phyloP scores from a whole-genome alignment of 164 flowering plant genomes.

The Brasenia schreberi region DNA sequence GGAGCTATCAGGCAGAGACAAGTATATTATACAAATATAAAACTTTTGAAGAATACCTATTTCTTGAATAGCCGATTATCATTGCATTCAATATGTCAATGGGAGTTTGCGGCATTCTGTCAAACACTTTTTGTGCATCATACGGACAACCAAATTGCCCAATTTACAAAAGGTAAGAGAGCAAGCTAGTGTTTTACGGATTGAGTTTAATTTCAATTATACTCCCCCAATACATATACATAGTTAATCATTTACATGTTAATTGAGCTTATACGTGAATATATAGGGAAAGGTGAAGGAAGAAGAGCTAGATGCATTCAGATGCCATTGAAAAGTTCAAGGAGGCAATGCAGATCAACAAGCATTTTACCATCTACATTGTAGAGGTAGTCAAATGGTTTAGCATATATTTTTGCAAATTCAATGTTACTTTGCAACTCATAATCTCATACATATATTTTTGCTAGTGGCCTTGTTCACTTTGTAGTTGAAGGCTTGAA shows the following conservation, averaged over 20 bases:
- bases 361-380: conserved; percentile 26
- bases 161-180: too few species aligned
- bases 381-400: too few species aligned
- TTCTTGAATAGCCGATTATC: conserved; percentile 13
- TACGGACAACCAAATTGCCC: background rate
- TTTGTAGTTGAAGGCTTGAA: too few species aligned
- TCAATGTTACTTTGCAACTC: too few species aligned
- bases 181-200: too few species aligned
- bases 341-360: conserved; percentile 23
- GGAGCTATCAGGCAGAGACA: conserved; percentile 13
- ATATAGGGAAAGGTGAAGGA: conserved; percentile 38
- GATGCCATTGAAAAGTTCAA: conserved; percentile 37
- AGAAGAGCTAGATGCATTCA: conserved; percentile 33
- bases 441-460: too few species aligned
- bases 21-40: conserved; percentile 4
- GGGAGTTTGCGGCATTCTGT: conserved; percentile 7
- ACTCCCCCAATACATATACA: too few species aligned
- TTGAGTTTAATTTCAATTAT: too few species aligned
- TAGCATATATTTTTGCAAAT: background rate
- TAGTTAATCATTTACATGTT: too few species aligned
- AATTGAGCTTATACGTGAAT: too few species aligned
- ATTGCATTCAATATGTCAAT: conserved; percentile 17
- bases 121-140: conserved; percentile 17
- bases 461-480: too few species aligned
- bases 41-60: conserved; percentile 5